Base-by-base conservation (phyloP, 805 yeast species). In the Sugiyamaella chiloensis region DNA sequence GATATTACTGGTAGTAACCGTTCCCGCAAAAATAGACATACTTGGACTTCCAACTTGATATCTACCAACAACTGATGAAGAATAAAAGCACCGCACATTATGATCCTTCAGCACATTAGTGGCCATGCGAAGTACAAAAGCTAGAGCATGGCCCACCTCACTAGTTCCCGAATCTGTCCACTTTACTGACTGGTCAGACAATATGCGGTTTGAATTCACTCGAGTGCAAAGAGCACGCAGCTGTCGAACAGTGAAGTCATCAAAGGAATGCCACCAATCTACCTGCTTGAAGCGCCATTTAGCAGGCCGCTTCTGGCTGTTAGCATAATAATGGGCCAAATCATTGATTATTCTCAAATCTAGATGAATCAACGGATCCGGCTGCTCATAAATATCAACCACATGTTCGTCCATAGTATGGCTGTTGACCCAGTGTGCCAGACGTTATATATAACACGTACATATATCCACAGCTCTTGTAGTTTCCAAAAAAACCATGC, bases 101-200 rank as follows among this genome's bases (percentile, higher is more conserved):
- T 52, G 46, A 27, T 47, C 40, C 9, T 31, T 40, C 17, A 52
- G 35, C 3, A 37, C 36, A 4, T 16, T 60, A 56, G 23, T 24
- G 12, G 47, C 47, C 12, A 26, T 16, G 5, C 17, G 11, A 9
- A 43, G 23, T 11, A 50, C 29, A 16, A 24, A 36, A 7, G 26
- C n/a, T 20, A 47, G 21, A 21, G 44, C 16, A 7, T 14, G 21
- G 17, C 35, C 47, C 4, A 50, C 51, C 23, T 44, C 53, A 2
- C 37, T 26, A 8, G 20, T n/a, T 7, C 34, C 42, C 16, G 30
- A 27, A 36, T 30, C 50, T 4, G 14, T 21, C 45, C 44, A 40
- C 5, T 14, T n/a, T n/a, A 40, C 17, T 17, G 12, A 12, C 19
- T 19, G 16, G 32, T 40, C 44, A 8, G 44, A 16, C 24, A 37